Evolutionary conservation across 2,329 filamentous ascomycete species (phyloP), one percentile per base, ranked within the genome.

Genomic region (Curvularia eragrostidis): DNA sequence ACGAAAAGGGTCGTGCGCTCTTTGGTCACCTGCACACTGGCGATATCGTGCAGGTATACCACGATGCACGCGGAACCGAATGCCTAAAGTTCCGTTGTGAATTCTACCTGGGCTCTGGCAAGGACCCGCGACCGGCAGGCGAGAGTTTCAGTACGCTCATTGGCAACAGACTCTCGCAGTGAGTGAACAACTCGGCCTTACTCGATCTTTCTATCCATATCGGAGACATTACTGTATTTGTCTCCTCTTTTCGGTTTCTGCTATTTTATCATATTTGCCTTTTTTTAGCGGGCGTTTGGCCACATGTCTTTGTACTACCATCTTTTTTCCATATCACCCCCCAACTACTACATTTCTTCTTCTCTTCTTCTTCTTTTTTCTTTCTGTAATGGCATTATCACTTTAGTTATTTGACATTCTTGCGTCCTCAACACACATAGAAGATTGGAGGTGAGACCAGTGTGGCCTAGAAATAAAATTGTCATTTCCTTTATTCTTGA

Each of bases 41-140:
- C 1, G 94, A 97, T 72, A 81, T 87, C 23, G 84, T 97, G 47
- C 85, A 87, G 2, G 85, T 96, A 6, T 96, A 88, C 83, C 81
- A 86, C 42, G 77, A 80, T 12, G 57, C 68, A n/a, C 77, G 58
- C 18, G 65, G 66, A 12, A 68, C 63, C 1, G 70, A 73, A 41
- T 67, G 67, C 32, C 66, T 82, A 32, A 78, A 75, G 56, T 82
- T 82, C 55, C 69, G 65, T 10, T 80, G 77, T 61, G 78, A 81
- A 52, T 78, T 82, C 48, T 78, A 75, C 59, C 65, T 75, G 38
- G 79, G 80, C 5, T 68, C 72, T 28, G 77, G 74, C 26, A 70
- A 62, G 48, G 56, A 72, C 41, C 69, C 69, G 9, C 65, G 74
- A 43, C 52, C 63, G 3, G 48, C 67, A 5, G 69, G 68, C 15